Percentiles rank a stretch among this genome's conserved stretches.
Conservation (phyloP, 768 basidiomycete genomes). For the Termitomyces sp. region DNA sequence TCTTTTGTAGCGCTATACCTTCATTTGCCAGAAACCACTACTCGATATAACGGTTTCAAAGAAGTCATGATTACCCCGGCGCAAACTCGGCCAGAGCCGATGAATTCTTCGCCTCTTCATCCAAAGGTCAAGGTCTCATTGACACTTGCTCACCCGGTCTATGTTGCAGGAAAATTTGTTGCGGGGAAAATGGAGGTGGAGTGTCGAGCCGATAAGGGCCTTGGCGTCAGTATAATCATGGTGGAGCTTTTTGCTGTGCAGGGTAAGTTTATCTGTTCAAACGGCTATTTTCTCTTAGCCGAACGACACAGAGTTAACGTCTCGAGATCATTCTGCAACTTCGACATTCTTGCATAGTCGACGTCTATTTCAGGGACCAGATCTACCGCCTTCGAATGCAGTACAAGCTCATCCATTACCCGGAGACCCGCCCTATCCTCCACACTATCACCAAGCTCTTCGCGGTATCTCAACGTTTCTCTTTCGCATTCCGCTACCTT, state of each 20-base stretch:
- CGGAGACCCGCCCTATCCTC: constrained; percentile 56
- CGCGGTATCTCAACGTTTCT: constrained; percentile 74
- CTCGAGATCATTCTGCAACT: constrained; percentile 75
- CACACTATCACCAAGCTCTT: constrained; percentile 65
- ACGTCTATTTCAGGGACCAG: constrained; percentile 75
- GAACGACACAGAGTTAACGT: constrained; percentile 61
- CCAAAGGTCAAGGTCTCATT: constrained; percentile 71
- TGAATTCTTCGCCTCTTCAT: constrained; percentile 80
- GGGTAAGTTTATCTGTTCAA: constrained; percentile 33
- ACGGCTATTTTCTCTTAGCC: neutral
- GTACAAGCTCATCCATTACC: constrained; percentile 58
- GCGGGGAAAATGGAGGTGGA: constrained; percentile 79
- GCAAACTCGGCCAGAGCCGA: constrained; percentile 44
- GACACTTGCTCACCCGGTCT: constrained; percentile 50
- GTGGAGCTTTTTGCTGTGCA: constrained; percentile 72
- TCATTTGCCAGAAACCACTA: neutral
- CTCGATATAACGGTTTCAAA: neutral
- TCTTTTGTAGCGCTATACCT: neutral
- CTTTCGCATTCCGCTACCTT: constrained; percentile 70
- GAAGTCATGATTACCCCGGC: constrained; percentile 6
- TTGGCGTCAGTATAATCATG: constrained; percentile 73
- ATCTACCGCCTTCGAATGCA: constrained; percentile 79
- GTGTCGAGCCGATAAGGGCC: constrained; percentile 64
- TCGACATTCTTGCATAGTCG: constrained; percentile 69
- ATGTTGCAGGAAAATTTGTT: constrained; percentile 60